Conservation (phyloP, 2,329 filamentous ascomycete species). For the Xylariaceae sp. region DNA sequence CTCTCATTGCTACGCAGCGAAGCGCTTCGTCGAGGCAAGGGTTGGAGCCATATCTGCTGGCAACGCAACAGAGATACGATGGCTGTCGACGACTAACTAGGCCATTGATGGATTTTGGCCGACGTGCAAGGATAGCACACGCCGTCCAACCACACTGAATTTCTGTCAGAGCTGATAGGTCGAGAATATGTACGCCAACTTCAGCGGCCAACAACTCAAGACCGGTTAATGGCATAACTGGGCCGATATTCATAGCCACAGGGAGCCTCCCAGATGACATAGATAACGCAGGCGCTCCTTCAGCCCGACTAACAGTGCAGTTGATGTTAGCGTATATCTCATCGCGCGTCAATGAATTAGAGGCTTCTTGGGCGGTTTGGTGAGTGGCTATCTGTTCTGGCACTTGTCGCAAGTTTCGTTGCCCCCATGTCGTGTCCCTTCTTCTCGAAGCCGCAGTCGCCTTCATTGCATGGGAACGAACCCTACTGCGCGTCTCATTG, state of each 20-base stretch:
- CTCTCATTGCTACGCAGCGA: slow-evolving; percentile 24
- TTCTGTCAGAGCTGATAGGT: slow-evolving; percentile 24
- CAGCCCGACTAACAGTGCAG: background rate
- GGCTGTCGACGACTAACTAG: slow-evolving; percentile 18
- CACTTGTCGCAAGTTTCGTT: background rate
- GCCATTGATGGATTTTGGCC: slow-evolving; percentile 7
- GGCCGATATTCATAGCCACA: background rate
- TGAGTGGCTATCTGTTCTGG: background rate
- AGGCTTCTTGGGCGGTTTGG: background rate
- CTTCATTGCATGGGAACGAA: slow-evolving; percentile 13
- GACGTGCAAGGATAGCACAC: slow-evolving; percentile 11
- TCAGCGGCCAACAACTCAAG: slow-evolving; percentile 20
- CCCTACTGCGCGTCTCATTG: slow-evolving; percentile 4
- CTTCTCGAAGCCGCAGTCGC: slow-evolving; percentile 5
- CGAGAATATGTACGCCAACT: slow-evolving; percentile 24
- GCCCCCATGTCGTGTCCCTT: background rate
- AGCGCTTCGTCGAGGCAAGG: slow-evolving; percentile 24
- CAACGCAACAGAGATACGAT: slow-evolving; percentile 22
- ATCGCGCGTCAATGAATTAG: background rate
- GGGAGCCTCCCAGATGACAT: no score
- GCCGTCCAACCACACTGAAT: slow-evolving; percentile 24
- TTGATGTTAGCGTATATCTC: background rate
- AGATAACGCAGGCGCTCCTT: no score
- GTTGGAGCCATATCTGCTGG: slow-evolving; percentile 19
- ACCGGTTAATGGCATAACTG: slow-evolving; percentile 21